Evolutionary conservation across 331 rosid genomes (phyloP), one percentile per base, ranked within the genome.

Genomic region (Stylosanthes scabra): DNA sequence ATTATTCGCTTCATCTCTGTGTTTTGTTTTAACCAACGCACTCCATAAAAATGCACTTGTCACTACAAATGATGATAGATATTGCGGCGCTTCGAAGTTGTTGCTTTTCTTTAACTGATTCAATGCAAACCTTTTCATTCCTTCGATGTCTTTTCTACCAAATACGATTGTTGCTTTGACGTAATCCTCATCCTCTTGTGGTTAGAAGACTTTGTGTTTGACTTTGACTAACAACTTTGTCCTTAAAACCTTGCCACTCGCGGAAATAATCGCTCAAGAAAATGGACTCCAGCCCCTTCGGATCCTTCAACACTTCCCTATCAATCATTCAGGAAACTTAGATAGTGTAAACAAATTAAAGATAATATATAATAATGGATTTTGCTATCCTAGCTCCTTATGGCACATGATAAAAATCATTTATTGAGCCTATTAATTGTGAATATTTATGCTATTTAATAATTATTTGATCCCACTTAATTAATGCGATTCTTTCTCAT

Each of bases 31-130:
- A 9, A 76, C 67, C 34, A 61, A 47, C 14, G 45, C 15, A 8
- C 52, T 6, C 87, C 87, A 83, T 5, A 83, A 62, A 11, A 79
- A 80, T 5, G 67, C 84, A 64, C 84, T 79, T 2, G 75, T 50
- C 28, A 83, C 84, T 13, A 76, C 82, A 50, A 83, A 83, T 11
- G 46, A 79, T 7, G 83, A 83, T 7, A 79, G 3, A 55, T 16
- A 45, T 47, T 65, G 68, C 0, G 81, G 87, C 14, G 27, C 5
- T 2, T 14, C 61, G 1, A 41, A 13, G 10, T 55, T 51, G 0
- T 59, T 60, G 2, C 3, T 59, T 46, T n/a, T 41, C 15, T 49
- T 57, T 74, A 76, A 75, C 11, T 66, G 51, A 5, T 28, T n/a
- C 15, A 76, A 11, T 0, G 0, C 71, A 59, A 15, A 68, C 37